Base-by-base conservation (phyloP, 169 alveolate species). In the Prorocentrum cordatum region DNA sequence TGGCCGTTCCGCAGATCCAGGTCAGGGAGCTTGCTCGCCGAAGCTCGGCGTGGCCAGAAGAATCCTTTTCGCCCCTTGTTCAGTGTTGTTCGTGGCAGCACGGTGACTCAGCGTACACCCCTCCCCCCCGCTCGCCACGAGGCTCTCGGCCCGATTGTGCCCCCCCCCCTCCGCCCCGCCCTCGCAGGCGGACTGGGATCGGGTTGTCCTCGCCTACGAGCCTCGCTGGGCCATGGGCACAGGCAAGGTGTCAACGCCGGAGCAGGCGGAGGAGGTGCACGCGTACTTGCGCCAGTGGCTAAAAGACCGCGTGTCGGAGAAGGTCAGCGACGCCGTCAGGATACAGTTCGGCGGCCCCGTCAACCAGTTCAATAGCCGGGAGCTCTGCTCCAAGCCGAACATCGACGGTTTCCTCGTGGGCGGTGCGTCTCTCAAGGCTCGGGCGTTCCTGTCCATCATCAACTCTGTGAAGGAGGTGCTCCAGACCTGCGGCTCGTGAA, bases 151-250 rank as follows among this genome's bases (percentile, higher is more conserved):
- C n/a, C n/a, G n/a, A n/a, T n/a, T n/a, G n/a, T n/a, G n/a, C n/a
- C n/a, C n/a, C n/a, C n/a, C n/a, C n/a, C n/a, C n/a, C n/a, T n/a
- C n/a, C n/a, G n/a, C n/a, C n/a, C n/a, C n/a, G n/a, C n/a, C n/a
- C n/a, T n/a, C n/a, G 9, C 64, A 80, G 77, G 79, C 93, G 33
- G 94, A 96, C 85, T 96, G 98, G 97, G 93, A 92, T 47, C 94
- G 94, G 92, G 95, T 97, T 39, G 99, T 97, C 31, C 92, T 98
- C 71, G 99, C 99, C 36, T 98, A 98, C 94, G 99, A 98, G 93
- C 99, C 99, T 24, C 97, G 97, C 35, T 97, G 99, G 99, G 99
- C 99, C 72, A 97, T 97, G 58, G 99, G 99, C 42, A 98, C 99
- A 45, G 99, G 99, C 64, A 95, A 80, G 79, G 89, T 80, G 89